Conservation (phyloP, 1,284 basidiomycete species). For the Cryptococcus sp. region DNA sequence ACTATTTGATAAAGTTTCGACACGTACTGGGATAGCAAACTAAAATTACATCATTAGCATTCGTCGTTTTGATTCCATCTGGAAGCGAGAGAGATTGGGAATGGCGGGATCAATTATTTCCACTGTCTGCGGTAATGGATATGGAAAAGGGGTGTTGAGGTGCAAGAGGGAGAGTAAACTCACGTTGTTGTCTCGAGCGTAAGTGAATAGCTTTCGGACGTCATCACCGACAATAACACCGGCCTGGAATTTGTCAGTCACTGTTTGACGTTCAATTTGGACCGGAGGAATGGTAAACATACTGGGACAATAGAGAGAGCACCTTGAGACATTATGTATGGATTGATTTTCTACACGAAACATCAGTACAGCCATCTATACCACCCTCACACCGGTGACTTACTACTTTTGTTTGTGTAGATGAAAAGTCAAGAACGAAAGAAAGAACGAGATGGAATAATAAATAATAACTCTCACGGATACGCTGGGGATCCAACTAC, state of each 20-base stretch:
- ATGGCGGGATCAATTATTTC: too few species aligned
- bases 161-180: slow-evolving; percentile 25
- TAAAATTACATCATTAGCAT: slow-evolving; percentile 34
- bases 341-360: background rate
- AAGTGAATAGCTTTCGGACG: slow-evolving; percentile 80
- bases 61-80: background rate
- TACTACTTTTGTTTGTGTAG: background rate
- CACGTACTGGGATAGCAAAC: slow-evolving; percentile 79
- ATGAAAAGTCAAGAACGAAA: too few species aligned
- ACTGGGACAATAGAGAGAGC: slow-evolving; percentile 43
- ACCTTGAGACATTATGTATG: slow-evolving; percentile 28
- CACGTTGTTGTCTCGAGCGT: slow-evolving; percentile 76
- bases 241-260: slow-evolving; percentile 52
- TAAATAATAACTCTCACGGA: background rate
- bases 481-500: background rate
- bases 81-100: background rate
- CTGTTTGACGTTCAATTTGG: background rate
- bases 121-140: background rate
- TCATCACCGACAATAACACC: slow-evolving; percentile 85
- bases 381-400: background rate
- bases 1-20: too few species aligned
- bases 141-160: background rate
- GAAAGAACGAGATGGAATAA: background rate
- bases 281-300: slow-evolving; percentile 11
- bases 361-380: background rate